Base-by-base conservation (phyloP, 768 basidiomycete species). In the Collybia mongolica region DNA sequence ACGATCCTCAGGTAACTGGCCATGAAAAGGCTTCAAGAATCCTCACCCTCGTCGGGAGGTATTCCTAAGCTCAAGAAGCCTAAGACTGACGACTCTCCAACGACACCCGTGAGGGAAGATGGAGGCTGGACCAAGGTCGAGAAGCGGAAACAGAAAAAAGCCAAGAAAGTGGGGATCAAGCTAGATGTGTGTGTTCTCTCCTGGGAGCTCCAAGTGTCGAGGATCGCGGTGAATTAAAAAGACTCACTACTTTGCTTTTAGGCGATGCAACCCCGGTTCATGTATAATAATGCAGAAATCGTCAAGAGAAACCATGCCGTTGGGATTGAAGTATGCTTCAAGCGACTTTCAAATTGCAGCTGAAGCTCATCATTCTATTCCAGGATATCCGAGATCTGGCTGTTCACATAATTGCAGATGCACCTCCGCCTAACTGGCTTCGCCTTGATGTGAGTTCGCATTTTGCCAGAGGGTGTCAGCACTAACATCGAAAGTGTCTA, bases 381-480 rank as follows among this genome's bases (percentile, higher is more conserved):
- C 61, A 97, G 94, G 93, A 97, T 60, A 74, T 98, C 18, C 80
- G 96, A 29, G 94, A 98, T 60, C 75, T 98, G 17, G 77, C 88
- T 8, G 70, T 98, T 2, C 90, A 97, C 57, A 72, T 96, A 40
- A 68, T 86, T 20, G 88, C 88, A 0, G 92, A 95, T 60, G 84
- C 82, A 15, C 84, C 88, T n/a, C 85, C 89, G 1, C 87, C 88
- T 0, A 84, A 83, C 48, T 98, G 94, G 94, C 78, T 98, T 17
- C 78, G 81, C 44, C 78, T 95, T 37, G 88, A 93, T 66, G 94
- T 92, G 42, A 45, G 80, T 63, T 4, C 17, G 41, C 6, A 56
- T 26, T 41, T 42, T 38, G 24, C n/a, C 29, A 23, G 9, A n/a
- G 41, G 29, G 56, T 44, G 43, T 51, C 24, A 48, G 28, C 8